Percentiles rank a stretch among this genome's conserved stretches.
phyloP scores from a whole-genome alignment of 352 stramenopile species.

The Globisporangium uncinulatum region DNA sequence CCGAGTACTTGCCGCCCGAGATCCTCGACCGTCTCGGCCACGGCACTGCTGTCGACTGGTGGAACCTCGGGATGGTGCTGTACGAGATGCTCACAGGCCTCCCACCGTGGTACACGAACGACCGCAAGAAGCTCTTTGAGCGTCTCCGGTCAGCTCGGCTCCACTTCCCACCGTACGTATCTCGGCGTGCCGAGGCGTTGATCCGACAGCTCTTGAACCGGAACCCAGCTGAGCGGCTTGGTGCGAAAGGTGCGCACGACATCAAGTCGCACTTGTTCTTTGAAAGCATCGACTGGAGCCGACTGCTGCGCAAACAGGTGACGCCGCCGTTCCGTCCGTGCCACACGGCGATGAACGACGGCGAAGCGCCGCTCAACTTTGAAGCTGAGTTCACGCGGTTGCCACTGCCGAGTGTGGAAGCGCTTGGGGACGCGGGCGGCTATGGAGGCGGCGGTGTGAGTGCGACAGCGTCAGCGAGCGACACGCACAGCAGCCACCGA shows the following conservation, averaged over 20 bases:
- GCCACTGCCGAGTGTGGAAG: conserved; percentile 71
- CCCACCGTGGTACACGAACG: conserved; percentile 86
- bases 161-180: conserved; percentile 84
- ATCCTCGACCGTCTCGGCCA: conserved; percentile 75
- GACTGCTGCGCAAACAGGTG: conserved; percentile 53
- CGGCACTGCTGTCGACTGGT: conserved; percentile 93
- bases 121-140: conserved; percentile 87
- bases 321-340: conserved; percentile 71
- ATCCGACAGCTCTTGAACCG: conserved; percentile 80
- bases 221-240: conserved; percentile 62
- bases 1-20: conserved; percentile 86
- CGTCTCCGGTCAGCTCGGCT: conserved; percentile 69
- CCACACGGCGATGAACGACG: conserved; percentile 60
- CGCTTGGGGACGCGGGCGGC: conserved; percentile 6
- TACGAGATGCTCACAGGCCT: conserved; percentile 83
- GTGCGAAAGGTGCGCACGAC: conserved; percentile 56
- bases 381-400: conserved; percentile 82
- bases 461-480: no score
- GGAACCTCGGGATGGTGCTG: conserved; percentile 81
- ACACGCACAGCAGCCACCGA: neutral
- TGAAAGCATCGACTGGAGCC: conserved; percentile 66
- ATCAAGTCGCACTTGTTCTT: conserved; percentile 81
- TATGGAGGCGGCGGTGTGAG: no score
- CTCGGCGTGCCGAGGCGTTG: conserved; percentile 58
- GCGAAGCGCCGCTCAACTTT: conserved; percentile 78